phyloP scores from a whole-genome alignment of 2,329 filamentous ascomycete genomes.

The Lasiodiplodia gonubiensis region DNA sequence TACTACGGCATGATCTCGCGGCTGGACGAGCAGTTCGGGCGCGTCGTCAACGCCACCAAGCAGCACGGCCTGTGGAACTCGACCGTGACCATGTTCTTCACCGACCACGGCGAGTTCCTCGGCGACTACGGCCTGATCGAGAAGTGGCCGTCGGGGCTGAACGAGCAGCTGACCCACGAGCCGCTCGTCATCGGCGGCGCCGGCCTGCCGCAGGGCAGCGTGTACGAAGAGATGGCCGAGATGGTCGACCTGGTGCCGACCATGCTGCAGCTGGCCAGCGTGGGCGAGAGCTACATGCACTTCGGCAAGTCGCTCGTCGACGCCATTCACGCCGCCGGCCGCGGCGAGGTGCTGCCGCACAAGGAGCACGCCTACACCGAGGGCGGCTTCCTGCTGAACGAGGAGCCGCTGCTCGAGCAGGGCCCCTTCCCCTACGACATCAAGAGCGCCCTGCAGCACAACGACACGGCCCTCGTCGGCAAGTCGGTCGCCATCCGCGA shows the following conservation, averaged over 20 bases:
- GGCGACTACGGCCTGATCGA: slow-evolving; percentile 57
- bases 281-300: slow-evolving; percentile 50
- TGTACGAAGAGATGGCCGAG: slow-evolving; percentile 46
- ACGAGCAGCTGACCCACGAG: slow-evolving; percentile 51
- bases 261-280: slow-evolving; percentile 47
- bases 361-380: slow-evolving; percentile 54
- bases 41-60: slow-evolving; percentile 46
- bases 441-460: slow-evolving; percentile 54
- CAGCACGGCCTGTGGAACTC: slow-evolving; percentile 45
- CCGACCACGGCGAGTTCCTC: slow-evolving; percentile 55
- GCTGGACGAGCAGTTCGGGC: slow-evolving; percentile 55
- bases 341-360: slow-evolving; percentile 33
- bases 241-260: slow-evolving; percentile 57
- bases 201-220: slow-evolving; percentile 46
- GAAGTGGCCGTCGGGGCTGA: slow-evolving; percentile 53
- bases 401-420: slow-evolving; percentile 55
- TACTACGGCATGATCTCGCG: slow-evolving; percentile 57
- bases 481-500: slow-evolving; percentile 50
- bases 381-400: slow-evolving; percentile 52
- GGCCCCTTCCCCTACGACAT: slow-evolving; percentile 55
- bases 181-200: slow-evolving; percentile 53
- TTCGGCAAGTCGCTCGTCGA: slow-evolving; percentile 48
- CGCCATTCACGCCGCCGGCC: slow-evolving; percentile 33
- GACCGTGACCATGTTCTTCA: slow-evolving; percentile 54
- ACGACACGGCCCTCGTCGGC: slow-evolving; percentile 51